Base-by-base conservation (phyloP, 768 basidiomycete genomes). In the Royoungia palumana region DNA sequence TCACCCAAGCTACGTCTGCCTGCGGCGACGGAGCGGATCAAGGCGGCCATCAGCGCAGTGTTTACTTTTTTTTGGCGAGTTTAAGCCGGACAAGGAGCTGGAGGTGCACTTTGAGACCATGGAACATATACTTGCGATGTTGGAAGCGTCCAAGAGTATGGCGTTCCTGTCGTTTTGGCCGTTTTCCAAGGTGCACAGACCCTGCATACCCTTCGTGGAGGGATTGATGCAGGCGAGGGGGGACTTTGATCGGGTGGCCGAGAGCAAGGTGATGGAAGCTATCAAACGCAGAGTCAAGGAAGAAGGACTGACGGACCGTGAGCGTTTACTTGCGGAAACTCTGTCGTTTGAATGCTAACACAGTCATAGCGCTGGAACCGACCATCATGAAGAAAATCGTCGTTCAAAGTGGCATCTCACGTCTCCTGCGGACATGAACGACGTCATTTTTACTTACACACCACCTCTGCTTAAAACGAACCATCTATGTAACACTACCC, bases 81-180 rank as follows among this genome's bases (percentile, higher is more conserved):
- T n/a, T n/a, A n/a, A n/a, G n/a, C n/a, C n/a, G n/a, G n/a, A n/a
- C n/a, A n/a, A n/a, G n/a, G n/a, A n/a, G n/a, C n/a, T n/a, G n/a
- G n/a, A n/a, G n/a, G n/a, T n/a, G n/a, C n/a, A n/a, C n/a, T n/a
- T n/a, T n/a, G n/a, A n/a, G n/a, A n/a, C n/a, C n/a, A n/a, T n/a
- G n/a, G n/a, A n/a, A n/a, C n/a, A n/a, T n/a, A n/a, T n/a, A n/a
- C n/a, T n/a, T n/a, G n/a, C n/a, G 5, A 77, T 97, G 63, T 71
- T 96, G 30, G 85, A 89, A 51, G 90, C 94, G 1, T 89, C 87
- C 35, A 87, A 87, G 71, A 87, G 87, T 53, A 81, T 97, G 68
- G 85, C 86, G 3, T 95, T 95, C 75, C 72, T 98, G 46, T 94
- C 94, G 11, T 96, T 88, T 96, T n/a, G 89, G 85, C 75, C 81